These are phyloP conservation scores for Xerocomellus chrysenteron DNA, from an alignment of 768 basidiomycete genomes.

Conservation along the genomic window DNA sequence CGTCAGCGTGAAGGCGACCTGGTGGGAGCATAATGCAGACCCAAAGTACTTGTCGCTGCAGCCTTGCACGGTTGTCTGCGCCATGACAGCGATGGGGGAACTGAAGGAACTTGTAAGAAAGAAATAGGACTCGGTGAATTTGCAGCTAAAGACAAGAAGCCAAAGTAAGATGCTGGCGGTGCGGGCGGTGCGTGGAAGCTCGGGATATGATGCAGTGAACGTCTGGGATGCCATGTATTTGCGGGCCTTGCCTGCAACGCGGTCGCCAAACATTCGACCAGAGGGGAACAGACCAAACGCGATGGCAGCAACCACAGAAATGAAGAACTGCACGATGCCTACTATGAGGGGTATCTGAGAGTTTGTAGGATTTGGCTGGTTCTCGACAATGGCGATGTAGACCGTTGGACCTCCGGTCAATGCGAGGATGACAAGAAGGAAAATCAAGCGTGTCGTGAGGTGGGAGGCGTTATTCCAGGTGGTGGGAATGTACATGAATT, in stretches of 20 bases:
- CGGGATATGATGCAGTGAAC: constrained; percentile 96
- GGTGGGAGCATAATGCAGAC: constrained; percentile 78
- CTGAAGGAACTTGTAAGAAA: constrained; percentile 98
- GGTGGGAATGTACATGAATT: constrained; percentile 96
- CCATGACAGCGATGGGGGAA: constrained; percentile 95
- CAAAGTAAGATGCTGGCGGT: constrained; percentile 84
- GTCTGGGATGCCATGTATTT: constrained; percentile 99
- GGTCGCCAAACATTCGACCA: constrained; percentile 97
- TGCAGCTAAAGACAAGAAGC: constrained; percentile 94
- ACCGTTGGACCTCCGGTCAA: constrained; percentile 92
- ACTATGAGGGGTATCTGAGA: constrained; percentile 84
- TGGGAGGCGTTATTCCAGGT: constrained; percentile 99
- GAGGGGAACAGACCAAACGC: constrained; percentile 90
- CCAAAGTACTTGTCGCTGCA: constrained; percentile 88
- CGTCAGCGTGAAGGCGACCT: constrained; percentile 89
- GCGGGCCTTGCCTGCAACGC: constrained; percentile 94
- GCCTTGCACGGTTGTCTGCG: constrained; percentile 87
- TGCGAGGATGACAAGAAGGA: constrained; percentile 88
- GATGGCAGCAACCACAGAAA: constrained; percentile 80
- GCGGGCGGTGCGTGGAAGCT: constrained; percentile 68
- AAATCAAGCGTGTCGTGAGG: constrained; percentile 88
- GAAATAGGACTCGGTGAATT: constrained; percentile 96
- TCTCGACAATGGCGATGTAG: constrained; percentile 87
- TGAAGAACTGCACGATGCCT: constrained; percentile 90
- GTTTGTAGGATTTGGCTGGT: constrained; percentile 44